These are phyloP conservation scores for Kodamaea arcana DNA, from an alignment of 1,139 yeast species.

Conservation along the genomic window DNA sequence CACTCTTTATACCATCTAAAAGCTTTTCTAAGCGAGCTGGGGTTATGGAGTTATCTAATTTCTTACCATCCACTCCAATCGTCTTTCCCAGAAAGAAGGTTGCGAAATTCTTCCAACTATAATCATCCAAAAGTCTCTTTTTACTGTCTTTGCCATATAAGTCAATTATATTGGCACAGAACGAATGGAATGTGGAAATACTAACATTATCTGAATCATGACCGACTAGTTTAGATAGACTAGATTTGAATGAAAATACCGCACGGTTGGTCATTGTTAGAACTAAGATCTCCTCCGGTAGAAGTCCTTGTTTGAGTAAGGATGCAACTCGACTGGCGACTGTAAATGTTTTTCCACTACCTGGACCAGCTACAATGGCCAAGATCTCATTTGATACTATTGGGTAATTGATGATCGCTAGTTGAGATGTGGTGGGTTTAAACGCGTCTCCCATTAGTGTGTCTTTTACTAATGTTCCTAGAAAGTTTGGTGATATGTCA, in stretches of 20 bases:
- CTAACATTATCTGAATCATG: conserved; percentile 27
- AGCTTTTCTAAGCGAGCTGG: conserved; percentile 30
- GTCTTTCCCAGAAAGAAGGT: conserved; percentile 27
- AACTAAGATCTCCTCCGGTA: conserved; percentile 55
- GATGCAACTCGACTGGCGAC: conserved; percentile 51
- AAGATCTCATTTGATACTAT: conserved; percentile 35
- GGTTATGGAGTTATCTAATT: conserved; percentile 21
- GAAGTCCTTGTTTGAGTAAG: conserved; percentile 34
- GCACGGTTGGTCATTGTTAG: conserved; percentile 71
- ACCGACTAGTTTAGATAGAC: conserved; percentile 34
- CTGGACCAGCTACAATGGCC: conserved; percentile 65
- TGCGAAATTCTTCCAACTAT: conserved; percentile 46
- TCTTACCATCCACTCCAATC: conserved; percentile 20
- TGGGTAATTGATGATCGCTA: conserved; percentile 31
- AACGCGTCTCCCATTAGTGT: too few relatives aligned
- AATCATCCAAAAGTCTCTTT: conserved; percentile 46
- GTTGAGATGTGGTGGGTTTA: conserved; percentile 38
- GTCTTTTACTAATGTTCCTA: too few relatives aligned
- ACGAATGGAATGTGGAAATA: conserved; percentile 61
- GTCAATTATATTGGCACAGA: conserved; percentile 49
- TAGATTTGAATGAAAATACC: conserved; percentile 46
- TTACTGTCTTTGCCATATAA: conserved; percentile 24
- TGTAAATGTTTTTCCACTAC: conserved; percentile 71
- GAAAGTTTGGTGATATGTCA: too few relatives aligned
- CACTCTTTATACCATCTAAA: conserved; percentile 29